phyloP scores from a whole-genome alignment of 2,329 filamentous ascomycete species.

The Iodosphaeria phyllophila region DNA sequence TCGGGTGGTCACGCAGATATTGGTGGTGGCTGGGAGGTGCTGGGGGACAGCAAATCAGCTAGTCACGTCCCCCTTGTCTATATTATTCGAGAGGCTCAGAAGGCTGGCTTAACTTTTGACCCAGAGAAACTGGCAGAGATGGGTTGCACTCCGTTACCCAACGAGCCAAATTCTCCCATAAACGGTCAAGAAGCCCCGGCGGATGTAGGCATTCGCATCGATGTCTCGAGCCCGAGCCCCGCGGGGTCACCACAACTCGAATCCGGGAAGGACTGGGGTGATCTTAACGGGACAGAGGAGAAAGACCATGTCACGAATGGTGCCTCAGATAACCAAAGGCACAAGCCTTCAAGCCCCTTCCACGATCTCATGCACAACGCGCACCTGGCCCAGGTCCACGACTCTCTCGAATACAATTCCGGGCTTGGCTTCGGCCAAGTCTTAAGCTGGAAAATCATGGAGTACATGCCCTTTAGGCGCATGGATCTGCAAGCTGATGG shows the following conservation, averaged over 20 bases:
- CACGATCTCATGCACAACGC: constrained; percentile 38
- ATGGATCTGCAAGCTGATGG: constrained; percentile 62
- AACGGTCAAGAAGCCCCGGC: constrained; percentile 1
- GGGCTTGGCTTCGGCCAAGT: constrained; percentile 38
- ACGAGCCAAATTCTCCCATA: constrained; percentile 7
- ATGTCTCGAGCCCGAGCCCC: constrained; percentile 10
- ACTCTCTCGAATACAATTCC: constrained; percentile 46
- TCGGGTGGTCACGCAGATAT: constrained; percentile 63
- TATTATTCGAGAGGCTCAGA: constrained; percentile 47
- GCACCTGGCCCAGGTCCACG: constrained; percentile 40
- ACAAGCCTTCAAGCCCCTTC: constrained; percentile 20
- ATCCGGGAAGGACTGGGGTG: constrained; percentile 4
- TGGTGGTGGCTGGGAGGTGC: constrained; percentile 54
- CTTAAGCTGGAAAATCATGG: constrained; percentile 58
- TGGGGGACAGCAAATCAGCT: constrained; percentile 36
- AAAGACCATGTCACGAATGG: constrained; percentile 1
- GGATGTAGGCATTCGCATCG: constrained; percentile 16
- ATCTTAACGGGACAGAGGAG: constrained; percentile 4
- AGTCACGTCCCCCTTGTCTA: constrained; percentile 52
- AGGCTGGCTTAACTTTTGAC: constrained; percentile 54
- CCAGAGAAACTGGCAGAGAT: constrained; percentile 45
- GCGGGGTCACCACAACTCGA: constrained; percentile 1
- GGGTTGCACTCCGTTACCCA: constrained; percentile 33
- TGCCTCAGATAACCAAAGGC: constrained; percentile 4
- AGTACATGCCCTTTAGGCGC: constrained; percentile 61